Percentiles rank a stretch among this genome's conserved stretches.
These are phyloP conservation scores for Ambrosia artemisiifolia DNA, from an alignment of 129 eudicot genomes.

Conservation along the genomic window DNA sequence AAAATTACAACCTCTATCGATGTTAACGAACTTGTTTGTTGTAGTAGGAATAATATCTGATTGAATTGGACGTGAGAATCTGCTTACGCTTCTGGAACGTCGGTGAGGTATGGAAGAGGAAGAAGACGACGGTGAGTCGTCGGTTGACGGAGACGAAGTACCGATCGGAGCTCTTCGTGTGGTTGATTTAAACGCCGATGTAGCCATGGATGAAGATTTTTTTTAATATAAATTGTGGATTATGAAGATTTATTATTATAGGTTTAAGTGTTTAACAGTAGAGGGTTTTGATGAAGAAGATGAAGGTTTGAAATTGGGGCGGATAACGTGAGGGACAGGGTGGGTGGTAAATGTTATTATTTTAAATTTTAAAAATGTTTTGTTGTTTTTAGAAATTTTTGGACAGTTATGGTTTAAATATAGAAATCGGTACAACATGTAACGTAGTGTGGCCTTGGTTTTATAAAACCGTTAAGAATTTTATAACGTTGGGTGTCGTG, in stretches of 20 bases:
- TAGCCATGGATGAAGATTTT: slow-evolving; percentile 49
- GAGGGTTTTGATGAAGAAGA: slow-evolving; percentile 18
- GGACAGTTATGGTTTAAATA: no score
- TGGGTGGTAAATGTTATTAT: neutral
- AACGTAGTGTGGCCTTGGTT: no score
- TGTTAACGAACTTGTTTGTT: slow-evolving; percentile 33
- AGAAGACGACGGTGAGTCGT: slow-evolving; percentile 35
- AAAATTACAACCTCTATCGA: slow-evolving; percentile 47
- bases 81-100: slow-evolving; percentile 74
- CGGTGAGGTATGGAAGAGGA: slow-evolving; percentile 34
- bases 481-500: no score
- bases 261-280: neutral
- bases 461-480: no score
- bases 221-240: neutral
- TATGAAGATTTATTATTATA: neutral
- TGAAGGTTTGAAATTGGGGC: slow-evolving; percentile 11
- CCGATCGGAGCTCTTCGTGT: slow-evolving; percentile 34
- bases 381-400: no score
- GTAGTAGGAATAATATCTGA: slow-evolving; percentile 40
- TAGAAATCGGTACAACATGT: no score
- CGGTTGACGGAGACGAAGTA: slow-evolving; percentile 30
- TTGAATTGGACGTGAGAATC: slow-evolving; percentile 57
- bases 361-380: no score
- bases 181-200: slow-evolving; percentile 65
- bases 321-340: slow-evolving; percentile 30